phyloP scores from a whole-genome alignment of 2,329 filamentous ascomycete species.

The Dendryphion nanum region DNA sequence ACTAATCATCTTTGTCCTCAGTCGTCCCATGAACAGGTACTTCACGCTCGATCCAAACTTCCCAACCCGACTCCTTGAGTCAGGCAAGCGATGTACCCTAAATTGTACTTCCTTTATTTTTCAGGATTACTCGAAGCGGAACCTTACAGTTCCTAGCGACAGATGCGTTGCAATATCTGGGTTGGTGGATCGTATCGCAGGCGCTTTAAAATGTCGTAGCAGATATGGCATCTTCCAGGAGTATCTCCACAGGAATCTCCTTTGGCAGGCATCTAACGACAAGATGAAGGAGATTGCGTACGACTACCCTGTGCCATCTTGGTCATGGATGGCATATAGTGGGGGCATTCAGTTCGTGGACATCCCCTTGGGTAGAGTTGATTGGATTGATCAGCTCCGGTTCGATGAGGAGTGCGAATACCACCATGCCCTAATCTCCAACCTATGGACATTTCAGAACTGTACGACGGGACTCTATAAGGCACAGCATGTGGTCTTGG shows the following conservation, averaged over 20 bases:
- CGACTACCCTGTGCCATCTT: slow-evolving; percentile 1
- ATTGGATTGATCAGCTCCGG: slow-evolving; percentile 2
- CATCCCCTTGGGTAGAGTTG: slow-evolving; percentile 2
- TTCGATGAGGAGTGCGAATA: too few species aligned
- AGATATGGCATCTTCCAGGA: slow-evolving; percentile 6
- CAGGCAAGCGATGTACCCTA: too few species aligned
- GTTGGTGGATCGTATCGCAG: slow-evolving; percentile 4
- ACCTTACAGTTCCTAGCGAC: slow-evolving; percentile 1
- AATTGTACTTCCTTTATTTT: too few species aligned
- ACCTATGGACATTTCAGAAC: too few species aligned
- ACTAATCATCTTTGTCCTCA: too few species aligned
- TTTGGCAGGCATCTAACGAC: slow-evolving; percentile 6
- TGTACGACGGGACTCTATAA: too few species aligned
- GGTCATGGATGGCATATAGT: slow-evolving; percentile 10
- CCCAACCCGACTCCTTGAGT: too few species aligned
- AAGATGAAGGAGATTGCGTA: slow-evolving; percentile 1
- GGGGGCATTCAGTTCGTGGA: slow-evolving; percentile 7
- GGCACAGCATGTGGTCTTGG: too few species aligned
- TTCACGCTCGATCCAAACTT: too few species aligned
- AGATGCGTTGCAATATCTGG: slow-evolving; percentile 6
- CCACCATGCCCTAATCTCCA: too few species aligned
- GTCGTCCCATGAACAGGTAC: too few species aligned
- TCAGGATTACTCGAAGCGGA: slow-evolving; percentile 4
- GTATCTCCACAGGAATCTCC: slow-evolving; percentile 4
- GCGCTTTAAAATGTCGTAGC: slow-evolving; percentile 1